Base-by-base conservation (phyloP, 257 asterid species). In the Voacanga thouarsii region DNA sequence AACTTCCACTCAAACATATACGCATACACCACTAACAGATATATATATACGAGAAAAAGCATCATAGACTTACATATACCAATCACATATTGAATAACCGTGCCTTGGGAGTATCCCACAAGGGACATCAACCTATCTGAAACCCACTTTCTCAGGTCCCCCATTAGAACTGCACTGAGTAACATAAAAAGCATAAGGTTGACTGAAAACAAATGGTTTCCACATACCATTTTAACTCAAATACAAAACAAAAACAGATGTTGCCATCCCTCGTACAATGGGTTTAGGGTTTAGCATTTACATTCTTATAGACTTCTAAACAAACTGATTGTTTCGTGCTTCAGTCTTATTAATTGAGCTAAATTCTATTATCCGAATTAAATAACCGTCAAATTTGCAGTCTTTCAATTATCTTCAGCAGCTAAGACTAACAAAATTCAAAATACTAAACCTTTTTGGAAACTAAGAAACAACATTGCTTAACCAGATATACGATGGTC, bases 111-210 rank as follows among this genome's bases (percentile, higher is more conserved):
- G 79, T 85, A 95, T 16, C 98, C 98, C 86, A 95, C 41, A 57
- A 93, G 89, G 33, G 93, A 72, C 74, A 93, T 88, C 86, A 93
- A 81, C 79, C 72, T 87, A 72, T 92, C 97, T 3, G 96, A 92
- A 24, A 93, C 98, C 98, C 98, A 95, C 3, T 77, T 85, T 81
- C 81, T 91, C 89, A 95, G 80, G 76, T 90, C 98, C 44, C 78
- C 85, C 98, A 95, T 94, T 44, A 19, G 44, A 44, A 47, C 79
- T 60, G 66, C 18, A 61, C 33, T 4, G 18, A 33, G 39, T 45
- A n/a, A 47, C 39, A 55, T 21, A 68, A 73, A 74, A 51, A 12
- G 47, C 70, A 78, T 30, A 9, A 23, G 44, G 43, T 49, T 51
- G 43, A 72, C 50, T 14, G 11, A 33, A 51, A 11, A 11, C 47